Evolutionary conservation across 345 rosid species (phyloP), one percentile per base, ranked within the genome.

Genomic region (Clarkia xantiana): DNA sequence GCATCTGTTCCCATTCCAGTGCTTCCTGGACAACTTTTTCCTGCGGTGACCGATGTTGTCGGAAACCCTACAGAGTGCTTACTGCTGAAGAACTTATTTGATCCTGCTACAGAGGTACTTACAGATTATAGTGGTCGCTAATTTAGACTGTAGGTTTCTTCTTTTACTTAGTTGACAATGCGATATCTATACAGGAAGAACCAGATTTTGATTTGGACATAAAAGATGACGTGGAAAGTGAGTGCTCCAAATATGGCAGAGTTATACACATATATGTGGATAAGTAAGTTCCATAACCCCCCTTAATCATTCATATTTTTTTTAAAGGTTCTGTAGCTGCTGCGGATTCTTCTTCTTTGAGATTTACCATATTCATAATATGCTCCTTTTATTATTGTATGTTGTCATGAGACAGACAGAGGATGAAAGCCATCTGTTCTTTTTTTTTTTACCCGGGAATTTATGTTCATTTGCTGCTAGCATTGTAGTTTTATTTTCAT

Each of bases 71-170:
- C 83, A 49, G 90, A 82, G 60, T 89, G 89, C 57, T 75, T 89
- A 59, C 63, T 89, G 60, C 71, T 89, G 71, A 85, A 89, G 71
- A 89, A 89, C 61, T 70, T 89, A 86, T 89, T 89, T 61, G 97
- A 85, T 70, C 87, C 95, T 56, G 79, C 78, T 12, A 73, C 94
- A 1, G 97, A 89, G 95, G 97, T 89, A 43, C 1, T 36, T 62
- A 45, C 25, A 18, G 40, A 55, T 29, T n/a, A 2, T 29, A 29
- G 1, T 29, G n/a, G 7, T 29, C 36, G 9, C 7, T 29, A 29
- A 29, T 20, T 11, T 14, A 41, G 14, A 18, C 7, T 25, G 11
- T 12, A 12, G 42, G 41, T 22, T 18, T 6, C 6, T 49, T 29
- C 16, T 8, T 29, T 15, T 25, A 12, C 17, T 18, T 18, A 3